phyloP scores from a whole-genome alignment of 257 asterid species.

The Verbascum thapsus region DNA sequence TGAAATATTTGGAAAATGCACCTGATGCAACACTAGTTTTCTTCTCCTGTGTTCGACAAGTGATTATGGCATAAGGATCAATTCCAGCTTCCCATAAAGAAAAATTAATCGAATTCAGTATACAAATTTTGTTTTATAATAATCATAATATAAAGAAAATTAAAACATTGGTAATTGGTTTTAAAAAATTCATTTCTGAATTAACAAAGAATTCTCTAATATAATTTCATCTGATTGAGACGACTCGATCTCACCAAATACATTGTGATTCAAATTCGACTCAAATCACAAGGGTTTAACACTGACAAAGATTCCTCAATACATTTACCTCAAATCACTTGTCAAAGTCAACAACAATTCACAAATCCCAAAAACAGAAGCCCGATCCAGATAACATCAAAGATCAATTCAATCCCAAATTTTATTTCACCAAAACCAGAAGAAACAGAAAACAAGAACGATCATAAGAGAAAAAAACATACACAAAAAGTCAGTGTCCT shows the following conservation, averaged over 20 bases:
- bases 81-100: conserved; percentile 46
- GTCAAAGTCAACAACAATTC: too few relatives aligned
- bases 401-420: too few relatives aligned
- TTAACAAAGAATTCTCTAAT: background rate
- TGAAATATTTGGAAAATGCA: conserved; percentile 23
- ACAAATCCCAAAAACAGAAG: too few relatives aligned
- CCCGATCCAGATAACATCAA: too few relatives aligned
- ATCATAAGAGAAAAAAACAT: conserved; percentile 29
- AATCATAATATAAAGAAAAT: too few relatives aligned
- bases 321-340: too few relatives aligned
- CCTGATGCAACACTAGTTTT: conserved; percentile 73
- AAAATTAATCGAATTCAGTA: background rate
- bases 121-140: background rate
- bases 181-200: too few relatives aligned
- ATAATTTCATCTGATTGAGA: too few relatives aligned
- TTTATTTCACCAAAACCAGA: background rate
- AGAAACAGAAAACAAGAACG: conserved; percentile 4
- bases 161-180: too few relatives aligned
- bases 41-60: conserved; percentile 80
- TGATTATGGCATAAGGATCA: conserved; percentile 70
- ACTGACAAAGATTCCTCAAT: too few relatives aligned
- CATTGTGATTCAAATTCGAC: background rate
- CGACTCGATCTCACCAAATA: too few relatives aligned
- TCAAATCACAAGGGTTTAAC: too few relatives aligned
- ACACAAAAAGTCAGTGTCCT: conserved; percentile 60